Base-by-base conservation (phyloP, 495 filamentous ascomycete genomes). In the Aspergillus egyptiacus region DNA sequence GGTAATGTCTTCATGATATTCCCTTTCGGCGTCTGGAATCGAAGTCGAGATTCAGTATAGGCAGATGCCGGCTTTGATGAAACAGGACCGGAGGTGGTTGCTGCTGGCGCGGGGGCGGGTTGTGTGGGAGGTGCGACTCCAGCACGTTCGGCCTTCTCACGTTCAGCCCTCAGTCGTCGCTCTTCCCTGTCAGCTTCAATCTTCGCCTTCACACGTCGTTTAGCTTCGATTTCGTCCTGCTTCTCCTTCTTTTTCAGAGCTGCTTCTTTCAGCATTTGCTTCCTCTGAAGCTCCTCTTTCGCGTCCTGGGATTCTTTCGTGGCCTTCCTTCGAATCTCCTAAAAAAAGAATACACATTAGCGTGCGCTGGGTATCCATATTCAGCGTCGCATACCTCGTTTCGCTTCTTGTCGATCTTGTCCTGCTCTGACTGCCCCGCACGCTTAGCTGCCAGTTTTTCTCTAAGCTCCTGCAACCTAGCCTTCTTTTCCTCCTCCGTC, bases 101-200 rank as follows among this genome's bases (percentile, higher is more conserved):
- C 56, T 15, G 64, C 56, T 5, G 70, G 43, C 8, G 69, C 60
- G 3, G 73, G 50, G 5, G 55, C 63, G 19, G 72, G 61, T 42
- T 74, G 68, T 3, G 70, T 53, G 32, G 76, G 74, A 39, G 76
- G 73, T 35, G 79, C 73, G 52, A 77, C 70, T 24, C 91, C 93
- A 45, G 87, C 89, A 15, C 94, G 76, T 50, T 81, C 79, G 3
- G 91, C 91, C 62, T 87, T 91, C 61, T 89, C 87, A 41, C 80
- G 71, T 60, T 96, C 94, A 28, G 87, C 82, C 58, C 86, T 89
- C 50, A 84, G 74, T 43, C 84, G 82, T 35, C 94, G 79, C 54
- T 88, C 87, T 50, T 86, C 85, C 69, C 88, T 94, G 67, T 95
- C 89, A 8, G 87, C 89, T 47, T 87, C 88, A 35, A 99, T 96